Evolutionary conservation across 2,329 filamentous ascomycete species (phyloP).

Genomic region (Cordyceps tenuipes): DNA sequence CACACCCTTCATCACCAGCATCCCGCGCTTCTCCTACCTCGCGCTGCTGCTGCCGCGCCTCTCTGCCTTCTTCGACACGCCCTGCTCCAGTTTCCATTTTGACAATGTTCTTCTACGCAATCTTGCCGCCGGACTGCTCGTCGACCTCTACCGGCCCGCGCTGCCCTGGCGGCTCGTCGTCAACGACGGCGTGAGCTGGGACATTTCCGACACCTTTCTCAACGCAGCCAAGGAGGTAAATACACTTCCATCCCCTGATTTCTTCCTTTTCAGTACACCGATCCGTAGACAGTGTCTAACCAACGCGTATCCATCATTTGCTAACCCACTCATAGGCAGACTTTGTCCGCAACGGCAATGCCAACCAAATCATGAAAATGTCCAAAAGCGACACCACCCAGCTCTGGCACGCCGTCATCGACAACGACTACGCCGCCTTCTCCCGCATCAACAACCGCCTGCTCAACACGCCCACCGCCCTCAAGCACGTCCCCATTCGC

Average conservation of each 20-base stretch:
- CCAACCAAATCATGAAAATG: slow-evolving; percentile 82
- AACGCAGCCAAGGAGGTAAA: slow-evolving; percentile 56
- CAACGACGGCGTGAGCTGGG: slow-evolving; percentile 47
- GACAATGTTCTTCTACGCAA: slow-evolving; percentile 46
- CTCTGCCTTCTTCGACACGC: slow-evolving; percentile 41
- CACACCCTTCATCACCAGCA: slow-evolving; percentile 42
- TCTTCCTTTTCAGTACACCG: too few relatives aligned
- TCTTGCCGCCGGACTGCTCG: slow-evolving; percentile 44
- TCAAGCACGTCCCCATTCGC: slow-evolving; percentile 79
- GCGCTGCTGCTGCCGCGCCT: slow-evolving; percentile 49
- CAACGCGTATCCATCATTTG: not conserved
- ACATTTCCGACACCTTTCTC: slow-evolving; percentile 54
- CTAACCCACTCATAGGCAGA: slow-evolving; percentile 50
- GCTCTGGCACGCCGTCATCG: slow-evolving; percentile 72
- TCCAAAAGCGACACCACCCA: slow-evolving; percentile 75
- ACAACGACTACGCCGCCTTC: slow-evolving; percentile 68
- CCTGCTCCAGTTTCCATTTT: slow-evolving; percentile 52
- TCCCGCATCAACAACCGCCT: slow-evolving; percentile 67
- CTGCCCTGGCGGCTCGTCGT: slow-evolving; percentile 49
- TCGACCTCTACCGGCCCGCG: slow-evolving; percentile 47
- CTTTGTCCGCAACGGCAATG: slow-evolving; percentile 79
- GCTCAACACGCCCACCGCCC: slow-evolving; percentile 63
- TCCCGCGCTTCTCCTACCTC: slow-evolving; percentile 53
- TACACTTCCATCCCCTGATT: not conserved
- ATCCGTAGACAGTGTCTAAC: not conserved